Conservation (phyloP, 208 protist genomes). For the Endotrypanum monterogeii region DNA sequence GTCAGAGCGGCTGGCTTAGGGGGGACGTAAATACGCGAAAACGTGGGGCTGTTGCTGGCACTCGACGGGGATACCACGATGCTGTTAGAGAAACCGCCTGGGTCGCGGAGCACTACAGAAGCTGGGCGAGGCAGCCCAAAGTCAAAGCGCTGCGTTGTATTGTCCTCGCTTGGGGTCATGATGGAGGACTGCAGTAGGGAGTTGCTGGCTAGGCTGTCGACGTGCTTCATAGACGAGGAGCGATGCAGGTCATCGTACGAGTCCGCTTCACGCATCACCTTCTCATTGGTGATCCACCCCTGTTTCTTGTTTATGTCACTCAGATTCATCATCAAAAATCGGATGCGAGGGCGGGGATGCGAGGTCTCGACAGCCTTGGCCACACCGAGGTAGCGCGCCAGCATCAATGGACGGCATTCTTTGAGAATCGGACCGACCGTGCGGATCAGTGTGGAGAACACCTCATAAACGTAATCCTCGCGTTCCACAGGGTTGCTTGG, state of each 20-base stretch:
- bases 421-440: conserved; percentile 46
- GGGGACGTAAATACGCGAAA: conserved; percentile 12
- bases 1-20: conserved; percentile 17
- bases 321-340: conserved; percentile 87
- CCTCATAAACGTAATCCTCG: conserved; percentile 81
- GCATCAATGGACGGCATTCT: conserved; percentile 32
- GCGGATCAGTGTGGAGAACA: conserved; percentile 68
- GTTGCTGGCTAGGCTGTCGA: conserved; percentile 28
- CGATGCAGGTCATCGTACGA: conserved; percentile 37
- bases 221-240: conserved; percentile 29
- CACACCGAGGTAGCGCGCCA: conserved; percentile 56
- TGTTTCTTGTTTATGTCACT: conserved; percentile 50
- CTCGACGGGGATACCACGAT: conserved; percentile 10
- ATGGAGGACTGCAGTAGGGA: conserved; percentile 32
- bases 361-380: conserved; percentile 63
- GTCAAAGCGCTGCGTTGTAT: conserved; percentile 22
- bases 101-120: conserved; percentile 21
- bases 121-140: conserved; percentile 17
- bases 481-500: conserved; percentile 41
- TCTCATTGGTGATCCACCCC: conserved; percentile 46
- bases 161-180: conserved; percentile 32
- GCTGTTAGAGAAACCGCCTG: conserved; percentile 12
- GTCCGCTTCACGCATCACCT: conserved; percentile 37
- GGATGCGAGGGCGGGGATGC: conserved; percentile 67
- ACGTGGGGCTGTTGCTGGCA: conserved; percentile 10